Evolutionary conservation across 768 basidiomycete genomes (phyloP).

Genomic region (Leccinum incarnatum): DNA sequence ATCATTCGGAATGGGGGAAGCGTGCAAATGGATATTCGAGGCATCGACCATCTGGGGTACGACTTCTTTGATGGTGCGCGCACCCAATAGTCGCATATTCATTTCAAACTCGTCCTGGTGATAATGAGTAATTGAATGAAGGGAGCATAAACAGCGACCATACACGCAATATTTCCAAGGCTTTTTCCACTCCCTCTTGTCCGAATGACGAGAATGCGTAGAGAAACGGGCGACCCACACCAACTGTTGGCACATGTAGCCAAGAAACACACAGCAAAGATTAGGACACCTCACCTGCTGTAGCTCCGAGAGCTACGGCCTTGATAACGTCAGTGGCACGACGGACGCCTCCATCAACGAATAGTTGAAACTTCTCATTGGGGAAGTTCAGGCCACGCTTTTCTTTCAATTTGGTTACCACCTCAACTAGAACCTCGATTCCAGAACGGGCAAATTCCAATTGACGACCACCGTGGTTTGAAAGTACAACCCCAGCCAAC

Average conservation of each 20-base stretch:
- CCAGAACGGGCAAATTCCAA: conserved; percentile 83
- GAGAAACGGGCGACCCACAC: conserved; percentile 82
- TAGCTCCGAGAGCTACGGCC: conserved; percentile 86
- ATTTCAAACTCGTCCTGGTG: conserved; percentile 94
- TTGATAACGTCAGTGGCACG: conserved; percentile 89
- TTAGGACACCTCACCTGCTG: conserved; percentile 51
- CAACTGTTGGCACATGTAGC: conserved; percentile 45
- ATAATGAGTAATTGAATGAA: neutral
- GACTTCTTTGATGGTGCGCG: conserved; percentile 73
- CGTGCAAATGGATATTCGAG: conserved; percentile 61
- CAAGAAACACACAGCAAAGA: neutral
- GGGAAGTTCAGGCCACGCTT: conserved; percentile 70
- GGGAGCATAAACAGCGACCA: conserved; percentile 13
- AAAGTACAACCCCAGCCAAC: conserved; percentile 76
- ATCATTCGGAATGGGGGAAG: conserved; percentile 67
- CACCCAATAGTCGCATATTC: conserved; percentile 93
- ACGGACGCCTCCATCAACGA: conserved; percentile 93
- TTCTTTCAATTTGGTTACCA: conserved; percentile 67
- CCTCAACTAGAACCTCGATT: conserved; percentile 86
- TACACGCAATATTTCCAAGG: conserved; percentile 75
- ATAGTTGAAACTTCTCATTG: conserved; percentile 78
- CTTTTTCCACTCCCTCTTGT: conserved; percentile 78
- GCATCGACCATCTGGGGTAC: conserved; percentile 90
- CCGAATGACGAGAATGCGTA: conserved; percentile 92
- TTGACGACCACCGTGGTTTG: conserved; percentile 82